These are phyloP conservation scores for Leishmania turanica DNA, from an alignment of 208 protist species.

Conservation along the genomic window DNA sequence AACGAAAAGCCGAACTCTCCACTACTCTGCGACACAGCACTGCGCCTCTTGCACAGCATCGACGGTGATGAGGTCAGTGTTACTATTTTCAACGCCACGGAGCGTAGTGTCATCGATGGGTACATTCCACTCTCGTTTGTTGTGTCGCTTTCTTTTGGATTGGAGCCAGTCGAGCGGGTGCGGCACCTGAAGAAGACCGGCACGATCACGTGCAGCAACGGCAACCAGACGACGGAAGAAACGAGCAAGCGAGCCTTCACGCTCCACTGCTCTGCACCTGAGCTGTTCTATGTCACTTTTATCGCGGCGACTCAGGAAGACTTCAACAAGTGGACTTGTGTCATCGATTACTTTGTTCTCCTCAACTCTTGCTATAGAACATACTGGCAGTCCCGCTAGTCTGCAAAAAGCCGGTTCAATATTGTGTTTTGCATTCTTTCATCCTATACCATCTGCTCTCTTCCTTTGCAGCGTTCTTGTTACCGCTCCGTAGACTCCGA, in stretches of 20 bases:
- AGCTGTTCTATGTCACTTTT: conserved; percentile 62
- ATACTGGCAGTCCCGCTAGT: conserved; percentile 19
- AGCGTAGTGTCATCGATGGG: conserved; percentile 36
- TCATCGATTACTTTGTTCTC: conserved; percentile 54
- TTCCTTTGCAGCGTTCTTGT: not conserved
- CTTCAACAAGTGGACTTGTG: conserved; percentile 38
- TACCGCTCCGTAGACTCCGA: not conserved
- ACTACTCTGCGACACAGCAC: conserved; percentile 33
- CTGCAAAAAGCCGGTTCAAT: not conserved
- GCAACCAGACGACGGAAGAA: conserved; percentile 24
- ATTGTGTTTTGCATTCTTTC: not conserved
- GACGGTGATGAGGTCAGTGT: conserved; percentile 51
- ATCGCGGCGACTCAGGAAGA: conserved; percentile 43
- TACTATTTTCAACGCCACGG: conserved; percentile 47
- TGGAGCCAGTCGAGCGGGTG: conserved; percentile 38
- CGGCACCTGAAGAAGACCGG: conserved; percentile 24
- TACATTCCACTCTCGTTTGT: conserved; percentile 62
- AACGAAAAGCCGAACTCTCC: conserved; percentile 44
- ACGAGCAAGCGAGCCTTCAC: conserved; percentile 43
- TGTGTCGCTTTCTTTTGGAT: conserved; percentile 32
- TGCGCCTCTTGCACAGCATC: conserved; percentile 46
- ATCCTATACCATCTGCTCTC: not conserved
- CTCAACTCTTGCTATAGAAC: conserved; percentile 28
- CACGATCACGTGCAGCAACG: conserved; percentile 31
- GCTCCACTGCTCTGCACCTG: conserved; percentile 48